These are phyloP conservation scores for Stagonosporopsis rhizophila DNA, from an alignment of 2,329 filamentous ascomycete species.

Conservation along the genomic window DNA sequence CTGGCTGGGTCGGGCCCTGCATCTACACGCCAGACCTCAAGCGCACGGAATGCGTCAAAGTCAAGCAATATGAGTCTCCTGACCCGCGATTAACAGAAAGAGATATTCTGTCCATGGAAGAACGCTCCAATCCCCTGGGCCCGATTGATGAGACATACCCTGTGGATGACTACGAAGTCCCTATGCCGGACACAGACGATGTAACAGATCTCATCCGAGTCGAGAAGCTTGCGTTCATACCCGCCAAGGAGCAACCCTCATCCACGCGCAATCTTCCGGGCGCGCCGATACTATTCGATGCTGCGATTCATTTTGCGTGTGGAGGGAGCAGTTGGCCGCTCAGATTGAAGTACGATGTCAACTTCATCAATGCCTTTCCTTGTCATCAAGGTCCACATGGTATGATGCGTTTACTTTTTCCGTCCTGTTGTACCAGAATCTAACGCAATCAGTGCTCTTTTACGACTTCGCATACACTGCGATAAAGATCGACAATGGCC, in stretches of 20 bases:
- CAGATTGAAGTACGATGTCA: constrained; percentile 50
- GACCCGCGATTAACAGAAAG: constrained; percentile 62
- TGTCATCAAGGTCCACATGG: constrained; percentile 52
- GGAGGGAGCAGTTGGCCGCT: constrained; percentile 50
- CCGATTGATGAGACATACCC: constrained; percentile 68
- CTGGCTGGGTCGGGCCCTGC: constrained; percentile 77
- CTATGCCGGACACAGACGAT: constrained; percentile 64
- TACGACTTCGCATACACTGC: constrained; percentile 71
- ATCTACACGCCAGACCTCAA: constrained; percentile 71
- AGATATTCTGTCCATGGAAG: constrained; percentile 70
- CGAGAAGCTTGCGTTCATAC: constrained; percentile 69
- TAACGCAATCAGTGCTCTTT: constrained; percentile 63
- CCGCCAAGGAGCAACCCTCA: constrained; percentile 49
- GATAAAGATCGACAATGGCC: constrained; percentile 66
- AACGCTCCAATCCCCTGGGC: constrained; percentile 73
- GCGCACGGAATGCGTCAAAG: constrained; percentile 72
- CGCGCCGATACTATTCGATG: constrained; percentile 48
- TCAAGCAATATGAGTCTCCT: constrained; percentile 66
- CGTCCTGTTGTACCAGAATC: not conserved
- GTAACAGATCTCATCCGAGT: constrained; percentile 71
- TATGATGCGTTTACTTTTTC: constrained; percentile 28
- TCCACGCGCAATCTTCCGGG: constrained; percentile 35
- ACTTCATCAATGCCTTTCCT: constrained; percentile 52
- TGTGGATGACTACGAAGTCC: constrained; percentile 71
- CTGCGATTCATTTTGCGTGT: constrained; percentile 51